A percentile compares a stretch with the other conserved stretches of the same genome.
Conservation (phyloP, 176 grass and related monocot species). For the Melocanna baccifera region DNA sequence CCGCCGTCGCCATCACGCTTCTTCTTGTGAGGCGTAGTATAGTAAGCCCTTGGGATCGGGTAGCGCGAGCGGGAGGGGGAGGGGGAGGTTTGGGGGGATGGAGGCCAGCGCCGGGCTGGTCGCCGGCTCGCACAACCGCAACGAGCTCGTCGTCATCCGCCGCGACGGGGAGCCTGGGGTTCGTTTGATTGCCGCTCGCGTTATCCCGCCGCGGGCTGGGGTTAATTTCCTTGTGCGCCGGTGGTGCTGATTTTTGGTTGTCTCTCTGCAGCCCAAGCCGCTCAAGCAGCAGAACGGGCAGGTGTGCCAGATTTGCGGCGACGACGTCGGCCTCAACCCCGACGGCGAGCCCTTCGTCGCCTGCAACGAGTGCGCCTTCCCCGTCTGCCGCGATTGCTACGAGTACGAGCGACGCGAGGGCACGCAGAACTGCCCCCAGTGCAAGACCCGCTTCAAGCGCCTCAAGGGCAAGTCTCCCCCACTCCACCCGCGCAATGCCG, state of each 20-base stretch:
- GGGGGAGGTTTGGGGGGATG: constrained; percentile 38
- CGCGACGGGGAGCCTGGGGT: constrained; percentile 88
- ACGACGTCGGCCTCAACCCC: constrained; percentile 45
- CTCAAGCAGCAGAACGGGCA: constrained; percentile 47
- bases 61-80: not conserved
- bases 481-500: not conserved
- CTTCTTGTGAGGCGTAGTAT: no score
- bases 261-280: constrained; percentile 45
- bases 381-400: constrained; percentile 70
- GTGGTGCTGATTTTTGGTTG: not conserved
- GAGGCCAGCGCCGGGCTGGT: constrained; percentile 88
- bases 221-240: not conserved
- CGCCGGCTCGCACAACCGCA: constrained; percentile 86
- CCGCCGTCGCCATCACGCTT: constrained; percentile 1
- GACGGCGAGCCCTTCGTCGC: constrained; percentile 56
- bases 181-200: not conserved
- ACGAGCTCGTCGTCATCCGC: constrained; percentile 95
- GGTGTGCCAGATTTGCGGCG: constrained; percentile 81
- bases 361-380: constrained; percentile 84
- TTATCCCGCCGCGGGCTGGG: not conserved
- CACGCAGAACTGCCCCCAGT: constrained; percentile 69
- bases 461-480: constrained; percentile 46
- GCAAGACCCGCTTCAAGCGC: constrained; percentile 69
- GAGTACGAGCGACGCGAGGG: constrained; percentile 72
- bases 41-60: constrained; percentile 2